A percentile compares a stretch with the other conserved stretches of the same genome.
Evolutionary conservation across 805 yeast species (phyloP).

Genomic region (Phaffomyces antillensis): DNA sequence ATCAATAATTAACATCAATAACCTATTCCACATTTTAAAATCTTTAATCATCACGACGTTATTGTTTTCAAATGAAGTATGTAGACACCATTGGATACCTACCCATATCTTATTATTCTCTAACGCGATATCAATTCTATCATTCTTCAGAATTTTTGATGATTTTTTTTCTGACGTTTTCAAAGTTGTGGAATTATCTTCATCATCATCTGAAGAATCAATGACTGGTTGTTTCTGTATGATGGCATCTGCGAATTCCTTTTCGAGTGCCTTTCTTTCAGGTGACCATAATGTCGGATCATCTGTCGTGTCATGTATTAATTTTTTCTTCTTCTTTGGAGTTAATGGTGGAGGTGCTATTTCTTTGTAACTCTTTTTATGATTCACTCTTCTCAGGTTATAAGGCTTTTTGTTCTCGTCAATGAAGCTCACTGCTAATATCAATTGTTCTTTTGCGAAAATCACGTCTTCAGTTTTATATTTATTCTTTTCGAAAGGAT

Average conservation of each 20-base stretch:
- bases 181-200: not conserved
- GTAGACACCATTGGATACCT: conserved; percentile 25
- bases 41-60: conserved; percentile 7
- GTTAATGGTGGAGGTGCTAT: not conserved
- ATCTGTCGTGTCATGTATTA: not conserved
- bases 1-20: conserved; percentile 14
- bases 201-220: conserved; percentile 3
- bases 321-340: not conserved
- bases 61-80: conserved; percentile 17
- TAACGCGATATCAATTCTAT: conserved; percentile 21
- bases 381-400: conserved; percentile 9
- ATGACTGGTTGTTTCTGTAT: not conserved
- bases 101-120: conserved; percentile 19
- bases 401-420: not conserved
- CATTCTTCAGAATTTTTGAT: conserved; percentile 17
- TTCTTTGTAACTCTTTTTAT: conserved; percentile 11
- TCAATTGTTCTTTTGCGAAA: conserved; percentile 8
- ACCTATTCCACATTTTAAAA: conserved; percentile 19
- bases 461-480: conserved; percentile 11
- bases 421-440: conserved; percentile 10
- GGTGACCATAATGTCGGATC: conserved; percentile 15
- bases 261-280: conserved; percentile 14
- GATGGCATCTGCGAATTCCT: conserved; percentile 1
- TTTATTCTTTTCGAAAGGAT: not conserved
- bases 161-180: conserved; percentile 15